Evolutionary conservation across 352 stramenopile genomes (phyloP), one percentile per base, ranked within the genome.

Genomic region (Phytophthora sojae): DNA sequence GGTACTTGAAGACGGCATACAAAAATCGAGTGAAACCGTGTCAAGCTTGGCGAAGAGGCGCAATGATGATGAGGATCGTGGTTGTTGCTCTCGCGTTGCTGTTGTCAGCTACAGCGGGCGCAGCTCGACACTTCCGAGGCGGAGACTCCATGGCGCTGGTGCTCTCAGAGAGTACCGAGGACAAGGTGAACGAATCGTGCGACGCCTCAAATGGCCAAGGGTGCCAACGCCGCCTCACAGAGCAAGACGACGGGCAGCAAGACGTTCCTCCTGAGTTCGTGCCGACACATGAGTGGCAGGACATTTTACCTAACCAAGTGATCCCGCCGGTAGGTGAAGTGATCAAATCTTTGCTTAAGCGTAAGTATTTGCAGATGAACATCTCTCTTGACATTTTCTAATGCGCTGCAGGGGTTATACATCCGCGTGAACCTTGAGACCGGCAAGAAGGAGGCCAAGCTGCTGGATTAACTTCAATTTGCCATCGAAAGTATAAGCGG

Each of bases 361-460:
- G 26, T 0, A 30, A 30, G 26, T 7, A 30, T 30, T 30, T 8
- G 14, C 35, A 21, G 29, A 49, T 49, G 35, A 62, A 57, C 19
- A 54, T 3, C 44, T 68, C 23, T 63, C 58, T 0, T 23, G 1
- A 19, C 19, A 61, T 4, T 14, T 52, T 9, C 23, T 23, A 35
- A 55, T 44, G 25, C 37, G 25, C 44, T 32, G 9, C 57, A 89
- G 82, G 78, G 82, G 2, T 66, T 90, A 54, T 86, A 90, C 64
- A 86, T 90, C 37, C 80, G 82, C 25, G 71, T 90, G 32, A 90
- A 90, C 65, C 67, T 90, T 15, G 60, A 72, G 45, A 90, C 82
- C 4, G 82, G 82, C 17, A 85, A 85, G 70, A 88, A 88, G 56
- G 82, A 90, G 72, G 82, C 81, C 17, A 90, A 90, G 58, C 59